Conservation (phyloP, 2,329 filamentous ascomycete species). For the Botrytis medusae region DNA sequence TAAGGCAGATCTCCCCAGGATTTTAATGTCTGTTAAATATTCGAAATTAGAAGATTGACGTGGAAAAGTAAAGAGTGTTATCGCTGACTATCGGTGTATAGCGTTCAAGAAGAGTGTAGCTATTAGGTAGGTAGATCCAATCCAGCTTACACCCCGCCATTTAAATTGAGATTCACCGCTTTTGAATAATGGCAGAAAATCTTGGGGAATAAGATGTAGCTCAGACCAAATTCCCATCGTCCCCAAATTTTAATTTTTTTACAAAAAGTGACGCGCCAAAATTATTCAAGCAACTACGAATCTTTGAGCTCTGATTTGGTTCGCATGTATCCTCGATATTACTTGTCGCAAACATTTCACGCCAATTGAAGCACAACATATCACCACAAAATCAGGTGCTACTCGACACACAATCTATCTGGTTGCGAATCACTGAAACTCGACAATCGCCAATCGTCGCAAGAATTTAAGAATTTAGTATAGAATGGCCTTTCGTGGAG, state of each 20-base stretch:
- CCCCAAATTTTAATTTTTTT: neutral
- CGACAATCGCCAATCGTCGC: neutral
- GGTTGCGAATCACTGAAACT: neutral
- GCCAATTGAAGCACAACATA: neutral
- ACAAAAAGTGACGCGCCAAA: neutral
- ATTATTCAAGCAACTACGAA: neutral
- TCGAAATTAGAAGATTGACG: neutral
- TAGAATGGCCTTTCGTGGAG: conserved; percentile 35
- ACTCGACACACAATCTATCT: neutral
- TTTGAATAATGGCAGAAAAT: conserved; percentile 4
- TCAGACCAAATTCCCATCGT: neutral
- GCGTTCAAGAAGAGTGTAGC: neutral
- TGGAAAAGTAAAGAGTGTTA: neutral
- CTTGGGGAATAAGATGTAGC: neutral
- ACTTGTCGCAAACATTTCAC: neutral
- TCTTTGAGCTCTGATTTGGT: neutral
- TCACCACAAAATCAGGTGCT: neutral
- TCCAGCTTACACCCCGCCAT: neutral
- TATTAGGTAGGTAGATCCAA: neutral
- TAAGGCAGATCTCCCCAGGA: neutral
- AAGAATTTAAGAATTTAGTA: neutral
- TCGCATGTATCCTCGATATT: neutral
- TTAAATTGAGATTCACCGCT: neutral
- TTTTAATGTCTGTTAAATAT: neutral
- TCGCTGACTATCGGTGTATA: neutral